A percentile compares a stretch with the other conserved stretches of the same genome.
These are phyloP conservation scores for Sporopachydermia quercuum DNA, from an alignment of 805 yeast species.

Conservation along the genomic window DNA sequence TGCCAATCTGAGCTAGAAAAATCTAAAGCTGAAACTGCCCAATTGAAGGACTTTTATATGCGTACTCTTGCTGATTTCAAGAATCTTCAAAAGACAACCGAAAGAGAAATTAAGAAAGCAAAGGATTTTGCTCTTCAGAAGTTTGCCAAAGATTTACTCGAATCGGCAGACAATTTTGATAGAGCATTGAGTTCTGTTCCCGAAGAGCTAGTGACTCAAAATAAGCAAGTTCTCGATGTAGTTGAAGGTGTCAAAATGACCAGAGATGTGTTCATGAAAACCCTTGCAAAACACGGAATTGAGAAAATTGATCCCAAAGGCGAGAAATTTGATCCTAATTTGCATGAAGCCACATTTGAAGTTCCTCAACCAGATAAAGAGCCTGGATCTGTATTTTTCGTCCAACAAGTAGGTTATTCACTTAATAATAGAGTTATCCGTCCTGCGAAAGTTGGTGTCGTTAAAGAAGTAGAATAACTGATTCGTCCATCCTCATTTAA, in stretches of 20 bases:
- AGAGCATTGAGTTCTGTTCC: constrained; percentile 65
- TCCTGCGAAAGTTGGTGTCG: constrained; percentile 94
- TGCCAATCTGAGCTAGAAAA: not conserved
- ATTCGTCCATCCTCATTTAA: no score
- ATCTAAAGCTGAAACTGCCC: constrained; percentile 41
- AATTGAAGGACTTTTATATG: constrained; percentile 67
- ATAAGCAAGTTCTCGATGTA: constrained; percentile 54
- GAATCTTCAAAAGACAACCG: constrained; percentile 80
- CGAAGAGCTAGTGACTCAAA: constrained; percentile 29
- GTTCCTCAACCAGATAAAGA: constrained; percentile 75
- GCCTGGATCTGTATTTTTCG: constrained; percentile 85
- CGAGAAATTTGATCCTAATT: constrained; percentile 77
- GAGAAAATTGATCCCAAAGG: constrained; percentile 71
- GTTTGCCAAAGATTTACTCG: constrained; percentile 80
- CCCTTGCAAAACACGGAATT: constrained; percentile 68
- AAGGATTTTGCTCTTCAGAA: constrained; percentile 84
- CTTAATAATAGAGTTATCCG: constrained; percentile 78
- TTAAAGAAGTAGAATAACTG: constrained; percentile 34
- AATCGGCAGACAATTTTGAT: constrained; percentile 79
- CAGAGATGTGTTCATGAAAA: constrained; percentile 70
- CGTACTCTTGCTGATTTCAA: constrained; percentile 87
- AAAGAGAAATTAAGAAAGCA: constrained; percentile 75
- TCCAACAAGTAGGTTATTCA: constrained; percentile 81
- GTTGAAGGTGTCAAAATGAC: constrained; percentile 89
- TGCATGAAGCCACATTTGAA: constrained; percentile 88